Conservation (phyloP, 1,139 yeast species). For the Candida neerlandica region DNA sequence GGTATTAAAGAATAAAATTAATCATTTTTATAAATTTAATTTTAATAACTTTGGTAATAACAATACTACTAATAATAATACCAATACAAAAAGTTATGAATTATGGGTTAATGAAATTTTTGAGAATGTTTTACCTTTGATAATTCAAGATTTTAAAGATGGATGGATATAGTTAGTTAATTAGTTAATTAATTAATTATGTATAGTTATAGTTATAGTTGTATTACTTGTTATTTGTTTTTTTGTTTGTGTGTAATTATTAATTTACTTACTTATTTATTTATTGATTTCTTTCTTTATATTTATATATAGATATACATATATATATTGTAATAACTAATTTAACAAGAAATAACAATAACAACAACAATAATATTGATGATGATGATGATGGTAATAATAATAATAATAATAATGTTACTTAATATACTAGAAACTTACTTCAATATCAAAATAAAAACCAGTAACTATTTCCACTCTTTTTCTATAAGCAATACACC, state of each 20-base stretch:
- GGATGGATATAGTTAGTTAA: conserved; percentile 42
- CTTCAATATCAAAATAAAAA: too few species aligned
- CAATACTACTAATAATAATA: too few species aligned
- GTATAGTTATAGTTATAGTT: background rate
- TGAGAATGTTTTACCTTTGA: conserved; percentile 29
- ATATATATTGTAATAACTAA: background rate
- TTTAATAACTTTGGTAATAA: conserved; percentile 20
- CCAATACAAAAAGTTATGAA: conserved; percentile 12
- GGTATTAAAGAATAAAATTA: conserved; percentile 29
- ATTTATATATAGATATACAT: too few species aligned
- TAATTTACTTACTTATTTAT: background rate
- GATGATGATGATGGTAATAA: background rate
- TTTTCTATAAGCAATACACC: background rate
- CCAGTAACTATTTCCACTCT: background rate
- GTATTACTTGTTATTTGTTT: background rate
- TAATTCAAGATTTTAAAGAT: conserved; percentile 35
- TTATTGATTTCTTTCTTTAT: background rate
- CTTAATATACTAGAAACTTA: too few species aligned
- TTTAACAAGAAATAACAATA: background rate
- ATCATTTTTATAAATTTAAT: conserved; percentile 27
- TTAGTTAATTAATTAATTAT: too few species aligned
- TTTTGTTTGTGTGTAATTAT: background rate
- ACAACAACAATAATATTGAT: background rate
- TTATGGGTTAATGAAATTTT: conserved; percentile 34
- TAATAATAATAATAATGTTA: too few species aligned